Evolutionary conservation across 129 eudicot species (phyloP).

Genomic region (Flaveria ramosissima): DNA sequence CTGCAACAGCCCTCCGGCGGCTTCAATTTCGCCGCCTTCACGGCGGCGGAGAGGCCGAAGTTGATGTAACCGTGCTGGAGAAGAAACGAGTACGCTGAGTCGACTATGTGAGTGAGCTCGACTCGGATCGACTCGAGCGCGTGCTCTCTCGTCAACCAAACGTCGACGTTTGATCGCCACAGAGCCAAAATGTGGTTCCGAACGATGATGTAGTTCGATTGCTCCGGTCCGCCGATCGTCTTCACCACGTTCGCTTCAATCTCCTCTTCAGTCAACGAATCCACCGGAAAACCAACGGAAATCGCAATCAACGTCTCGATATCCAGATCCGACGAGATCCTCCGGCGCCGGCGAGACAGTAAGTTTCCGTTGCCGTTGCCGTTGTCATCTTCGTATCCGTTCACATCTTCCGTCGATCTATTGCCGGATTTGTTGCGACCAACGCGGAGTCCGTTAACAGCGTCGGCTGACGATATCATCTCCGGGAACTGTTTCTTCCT

Average conservation of each 20-base stretch:
- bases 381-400: constrained; percentile 26
- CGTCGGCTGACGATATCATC: constrained; percentile 64
- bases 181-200: constrained; percentile 79
- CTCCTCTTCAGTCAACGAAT: constrained; percentile 88
- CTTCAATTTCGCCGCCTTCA: constrained; percentile 51
- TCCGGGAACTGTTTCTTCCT: constrained; percentile 74
- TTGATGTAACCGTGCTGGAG: constrained; percentile 82
- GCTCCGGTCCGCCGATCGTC: constrained; percentile 69
- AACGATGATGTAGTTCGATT: constrained; percentile 74
- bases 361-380: constrained; percentile 31
- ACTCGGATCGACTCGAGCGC: constrained; percentile 74
- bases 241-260: constrained; percentile 76
- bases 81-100: constrained; percentile 70
- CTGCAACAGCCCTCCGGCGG: constrained; percentile 44
- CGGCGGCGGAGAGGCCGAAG: constrained; percentile 77
- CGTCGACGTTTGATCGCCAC: constrained; percentile 74
- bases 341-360: constrained; percentile 50
- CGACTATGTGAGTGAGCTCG: constrained; percentile 66
- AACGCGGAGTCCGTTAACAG: constrained; percentile 58
- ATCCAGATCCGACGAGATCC: constrained; percentile 58
- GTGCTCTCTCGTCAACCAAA: constrained; percentile 70
- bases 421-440: constrained; percentile 57
- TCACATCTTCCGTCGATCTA: constrained; percentile 27
- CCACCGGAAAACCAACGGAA: constrained; percentile 88
- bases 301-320: constrained; percentile 79